phyloP scores from a whole-genome alignment of 139 green algal genomes.

The Asterochloris sp. region DNA sequence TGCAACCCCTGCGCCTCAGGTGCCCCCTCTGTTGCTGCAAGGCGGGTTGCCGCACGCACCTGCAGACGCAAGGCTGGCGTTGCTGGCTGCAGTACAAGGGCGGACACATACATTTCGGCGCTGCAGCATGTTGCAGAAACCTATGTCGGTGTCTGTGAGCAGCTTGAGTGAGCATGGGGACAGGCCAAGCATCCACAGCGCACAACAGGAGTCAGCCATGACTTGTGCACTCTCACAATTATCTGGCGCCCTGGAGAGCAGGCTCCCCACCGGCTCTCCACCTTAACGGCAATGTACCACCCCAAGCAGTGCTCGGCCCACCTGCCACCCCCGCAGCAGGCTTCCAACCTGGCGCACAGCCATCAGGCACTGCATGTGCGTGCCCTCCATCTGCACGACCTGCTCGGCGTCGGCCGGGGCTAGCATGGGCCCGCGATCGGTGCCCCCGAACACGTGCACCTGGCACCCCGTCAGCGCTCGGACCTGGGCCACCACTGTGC shows the following conservation, averaged over 20 bases:
- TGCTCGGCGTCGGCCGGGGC: conserved; percentile 6
- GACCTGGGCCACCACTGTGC: conserved; percentile 4
- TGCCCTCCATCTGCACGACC: conserved; percentile 12
- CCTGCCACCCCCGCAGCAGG: conserved; percentile 4
- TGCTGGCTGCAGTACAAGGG: too few species aligned
- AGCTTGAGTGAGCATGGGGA: background rate
- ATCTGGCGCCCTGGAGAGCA: background rate
- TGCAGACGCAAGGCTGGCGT: too few species aligned
- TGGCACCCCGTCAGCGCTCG: conserved; percentile 2
- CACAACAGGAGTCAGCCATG: background rate
- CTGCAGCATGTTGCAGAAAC: background rate
- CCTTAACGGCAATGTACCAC: too few species aligned
- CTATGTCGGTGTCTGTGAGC: background rate
- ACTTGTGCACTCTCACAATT: background rate
- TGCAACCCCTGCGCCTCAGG: too few species aligned
- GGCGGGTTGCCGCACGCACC: too few species aligned
- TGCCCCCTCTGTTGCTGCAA: too few species aligned
- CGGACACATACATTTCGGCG: too few species aligned
- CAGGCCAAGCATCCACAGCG: background rate
- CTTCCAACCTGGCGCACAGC: background rate
- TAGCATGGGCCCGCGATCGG: conserved; percentile 1
- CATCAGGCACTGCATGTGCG: background rate
- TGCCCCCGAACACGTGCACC: conserved; percentile 12
- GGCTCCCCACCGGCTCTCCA: background rate
- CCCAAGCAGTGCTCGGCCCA: background rate